Base-by-base conservation (phyloP, 305 asterid species). In the Stenogyne calaminthoides region DNA sequence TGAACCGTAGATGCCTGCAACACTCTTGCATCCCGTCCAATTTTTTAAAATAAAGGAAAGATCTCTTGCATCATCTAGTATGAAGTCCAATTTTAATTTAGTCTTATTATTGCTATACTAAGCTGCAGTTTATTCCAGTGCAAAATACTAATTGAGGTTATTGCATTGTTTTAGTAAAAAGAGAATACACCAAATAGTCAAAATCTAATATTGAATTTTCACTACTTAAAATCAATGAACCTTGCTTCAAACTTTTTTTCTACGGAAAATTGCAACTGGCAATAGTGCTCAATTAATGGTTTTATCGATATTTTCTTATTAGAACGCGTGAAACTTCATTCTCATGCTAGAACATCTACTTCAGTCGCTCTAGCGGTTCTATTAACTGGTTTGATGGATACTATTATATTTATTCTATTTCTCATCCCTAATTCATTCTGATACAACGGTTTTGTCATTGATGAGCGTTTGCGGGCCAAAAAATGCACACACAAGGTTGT, bases 391-490 rank as follows among this genome's bases (percentile, higher is more conserved):
- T 65, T 15, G 60, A 60, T 18, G 64, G 69, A 25, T 64, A 39
- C 59, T 49, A 16, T 56, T 20, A 69, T 15, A 75, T 16, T 42
- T 37, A 42, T 74, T 57, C 29, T 42, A 7, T 55, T 49, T 68
- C 27, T 36, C n/a, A 5, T 67, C 55, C 49, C 61, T 70, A 64
- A 76, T 69, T 76, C 81, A 40, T 70, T 74, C 56, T 77, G 66
- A 20, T 78, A 52, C 88, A 92, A 98, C 70, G 78, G 77, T 72
- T 92, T 95, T 80, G 96, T 84, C 81, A 88, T 92, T 80, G 98
- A 92, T 76, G 99, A 95, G 73, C 97, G 99, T 56, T 74, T 95
- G 76, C 81, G 89, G 74, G 91, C 80, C 70, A 88, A 87, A 80
- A 92, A 86, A 75, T 55, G 83, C 83, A 77, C 88, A 57, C 91